Conservation (phyloP, 148 eudicot species). For the Persicaria tinctoria region DNA sequence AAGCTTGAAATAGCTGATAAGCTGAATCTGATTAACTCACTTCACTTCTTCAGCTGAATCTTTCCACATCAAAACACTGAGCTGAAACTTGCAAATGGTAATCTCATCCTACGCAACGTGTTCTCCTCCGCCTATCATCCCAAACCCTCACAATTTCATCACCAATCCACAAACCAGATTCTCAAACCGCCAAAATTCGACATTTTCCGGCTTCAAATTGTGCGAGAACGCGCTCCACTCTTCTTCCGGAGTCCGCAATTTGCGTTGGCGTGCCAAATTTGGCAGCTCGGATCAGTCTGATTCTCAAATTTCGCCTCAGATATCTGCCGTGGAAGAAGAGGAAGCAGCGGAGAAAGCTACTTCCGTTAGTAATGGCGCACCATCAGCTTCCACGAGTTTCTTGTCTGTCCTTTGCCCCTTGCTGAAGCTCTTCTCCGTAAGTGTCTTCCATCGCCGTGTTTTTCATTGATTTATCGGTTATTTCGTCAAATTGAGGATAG, state of each 20-base stretch:
- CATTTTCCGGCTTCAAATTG: background rate
- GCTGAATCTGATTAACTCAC: too few species aligned
- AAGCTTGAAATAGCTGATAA: too few species aligned
- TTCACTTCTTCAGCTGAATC: too few species aligned
- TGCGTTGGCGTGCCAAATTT: conserved; percentile 3
- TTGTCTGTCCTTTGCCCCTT: conserved; percentile 33
- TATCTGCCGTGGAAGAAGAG: background rate
- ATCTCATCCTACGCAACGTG: background rate
- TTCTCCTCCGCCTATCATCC: background rate
- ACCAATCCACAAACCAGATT: background rate
- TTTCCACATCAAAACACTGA: background rate
- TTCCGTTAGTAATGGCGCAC: background rate
- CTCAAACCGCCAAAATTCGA: background rate
- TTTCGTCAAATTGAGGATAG: background rate
- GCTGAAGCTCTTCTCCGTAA: conserved; percentile 36
- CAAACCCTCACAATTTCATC: background rate
- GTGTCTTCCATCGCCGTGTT: background rate
- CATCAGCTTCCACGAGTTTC: conserved; percentile 15
- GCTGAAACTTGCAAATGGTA: background rate
- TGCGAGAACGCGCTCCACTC: background rate
- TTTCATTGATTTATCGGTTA: background rate
- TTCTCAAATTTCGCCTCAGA: background rate
- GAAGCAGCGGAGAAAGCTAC: background rate
- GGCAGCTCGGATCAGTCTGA: background rate
- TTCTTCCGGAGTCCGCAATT: background rate